These are phyloP conservation scores for Cladosporium sp. DNA, from an alignment of 2,329 filamentous ascomycete species.

Conservation along the genomic window DNA sequence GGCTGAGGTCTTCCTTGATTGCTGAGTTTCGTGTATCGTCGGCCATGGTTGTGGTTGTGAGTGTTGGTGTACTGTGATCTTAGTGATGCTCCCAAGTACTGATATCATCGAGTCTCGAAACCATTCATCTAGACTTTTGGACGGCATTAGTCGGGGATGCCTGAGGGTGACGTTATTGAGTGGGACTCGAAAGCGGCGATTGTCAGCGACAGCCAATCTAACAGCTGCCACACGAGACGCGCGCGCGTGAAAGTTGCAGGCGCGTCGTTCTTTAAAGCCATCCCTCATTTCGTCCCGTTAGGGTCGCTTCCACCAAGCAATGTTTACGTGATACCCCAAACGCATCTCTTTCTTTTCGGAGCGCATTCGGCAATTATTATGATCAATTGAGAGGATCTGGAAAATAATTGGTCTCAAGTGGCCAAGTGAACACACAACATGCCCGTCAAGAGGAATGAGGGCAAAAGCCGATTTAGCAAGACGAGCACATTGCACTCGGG, in stretches of 20 bases:
- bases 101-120: not conserved
- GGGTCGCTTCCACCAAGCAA: not conserved
- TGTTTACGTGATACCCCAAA: conserved; percentile 7
- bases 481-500: conserved; percentile 32
- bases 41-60: conserved; percentile 34
- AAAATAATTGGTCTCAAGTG: not conserved
- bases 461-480: conserved; percentile 40
- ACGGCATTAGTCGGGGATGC: not conserved
- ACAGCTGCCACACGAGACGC: not conserved
- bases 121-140: conserved; percentile 4
- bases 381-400: not conserved
- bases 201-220: not conserved
- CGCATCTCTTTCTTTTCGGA: conserved; percentile 3
- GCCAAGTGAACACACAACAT: conserved; percentile 29
- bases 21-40: conserved; percentile 40
- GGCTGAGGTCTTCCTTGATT: conserved; percentile 18
- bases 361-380: not conserved
- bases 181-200: not conserved
- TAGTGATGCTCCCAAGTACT: conserved; percentile 5
- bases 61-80: not conserved
- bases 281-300: conserved; percentile 8
- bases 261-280: conserved; percentile 3
- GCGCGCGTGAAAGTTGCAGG: not conserved
- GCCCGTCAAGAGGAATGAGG: conserved; percentile 40
- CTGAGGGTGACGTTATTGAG: not conserved